A percentile compares a stretch with the other conserved stretches of the same genome.
phyloP scores from a whole-genome alignment of 2,329 filamentous ascomycete species.

The Calonectria leucothoes region DNA sequence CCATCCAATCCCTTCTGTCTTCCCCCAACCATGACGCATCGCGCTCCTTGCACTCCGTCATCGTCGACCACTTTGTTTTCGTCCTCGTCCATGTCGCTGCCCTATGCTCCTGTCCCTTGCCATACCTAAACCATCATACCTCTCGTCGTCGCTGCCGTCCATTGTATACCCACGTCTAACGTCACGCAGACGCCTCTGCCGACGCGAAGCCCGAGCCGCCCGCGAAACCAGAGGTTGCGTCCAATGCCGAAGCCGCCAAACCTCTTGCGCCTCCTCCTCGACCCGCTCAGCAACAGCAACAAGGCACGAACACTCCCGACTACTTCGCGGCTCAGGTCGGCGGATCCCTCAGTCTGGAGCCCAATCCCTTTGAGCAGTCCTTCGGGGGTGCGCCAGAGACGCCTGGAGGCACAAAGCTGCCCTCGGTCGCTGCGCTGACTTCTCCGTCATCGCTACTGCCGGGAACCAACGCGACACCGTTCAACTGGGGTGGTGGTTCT shows the following conservation, averaged over 20 bases:
- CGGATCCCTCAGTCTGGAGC: constrained; percentile 78
- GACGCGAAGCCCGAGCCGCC: constrained; percentile 60
- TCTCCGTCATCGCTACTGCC: constrained; percentile 87
- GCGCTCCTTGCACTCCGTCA: constrained; percentile 37
- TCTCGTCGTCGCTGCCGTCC: constrained; percentile 26
- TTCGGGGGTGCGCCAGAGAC: constrained; percentile 83
- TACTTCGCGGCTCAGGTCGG: constrained; percentile 73
- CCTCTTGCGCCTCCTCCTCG: constrained; percentile 79
- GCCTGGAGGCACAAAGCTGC: constrained; percentile 84
- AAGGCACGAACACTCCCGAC: constrained; percentile 69
- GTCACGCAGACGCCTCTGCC: constrained; percentile 52
- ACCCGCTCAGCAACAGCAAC: constrained; percentile 65
- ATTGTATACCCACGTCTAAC: constrained; percentile 36
- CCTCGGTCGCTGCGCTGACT: constrained; percentile 89
- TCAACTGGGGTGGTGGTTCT: constrained; percentile 85
- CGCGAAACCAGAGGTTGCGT: constrained; percentile 61
- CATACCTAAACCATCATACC: constrained; percentile 25
- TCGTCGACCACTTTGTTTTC: constrained; percentile 27
- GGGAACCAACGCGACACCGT: constrained; percentile 77
- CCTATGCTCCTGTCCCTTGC: constrained; percentile 26
- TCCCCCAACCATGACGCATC: constrained; percentile 41
- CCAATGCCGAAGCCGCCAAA: constrained; percentile 70
- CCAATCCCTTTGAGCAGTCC: constrained; percentile 97
- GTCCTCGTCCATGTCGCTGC: constrained; percentile 18
- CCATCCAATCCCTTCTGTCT: constrained; percentile 17